phyloP scores from a whole-genome alignment of 2,329 filamentous ascomycete genomes.

The Diaporthe ilicicola region DNA sequence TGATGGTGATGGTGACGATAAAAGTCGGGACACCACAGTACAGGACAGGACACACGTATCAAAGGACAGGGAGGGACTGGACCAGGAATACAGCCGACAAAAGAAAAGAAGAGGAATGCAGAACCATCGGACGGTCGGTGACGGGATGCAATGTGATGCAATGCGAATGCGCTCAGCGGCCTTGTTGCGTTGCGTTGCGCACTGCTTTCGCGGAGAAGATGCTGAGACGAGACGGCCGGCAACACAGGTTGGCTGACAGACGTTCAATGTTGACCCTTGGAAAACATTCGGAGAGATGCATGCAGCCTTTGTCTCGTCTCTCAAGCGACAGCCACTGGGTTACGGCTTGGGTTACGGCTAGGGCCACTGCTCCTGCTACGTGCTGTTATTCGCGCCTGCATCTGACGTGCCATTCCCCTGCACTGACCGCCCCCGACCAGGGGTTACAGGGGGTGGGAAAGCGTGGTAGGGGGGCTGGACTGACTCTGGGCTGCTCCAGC shows the following conservation, averaged over 20 bases:
- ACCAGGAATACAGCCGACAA: conserved; percentile 10
- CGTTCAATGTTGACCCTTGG: conserved; percentile 8
- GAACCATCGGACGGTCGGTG: conserved; percentile 14
- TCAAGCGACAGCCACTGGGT: conserved; percentile 9
- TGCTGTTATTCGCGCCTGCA: conserved; percentile 1
- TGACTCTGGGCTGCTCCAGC: conserved; percentile 5
- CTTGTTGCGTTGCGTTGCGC: background rate
- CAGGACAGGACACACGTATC: background rate
- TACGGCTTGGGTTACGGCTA: background rate
- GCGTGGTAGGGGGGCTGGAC: background rate
- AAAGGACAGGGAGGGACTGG: background rate
- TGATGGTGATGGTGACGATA: background rate
- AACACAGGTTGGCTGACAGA: background rate
- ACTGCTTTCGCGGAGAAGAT: background rate
- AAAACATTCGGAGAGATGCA: conserved; percentile 1
- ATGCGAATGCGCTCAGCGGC: too few species aligned
- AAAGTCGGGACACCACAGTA: background rate
- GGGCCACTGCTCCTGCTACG: background rate
- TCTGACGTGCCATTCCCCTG: conserved; percentile 21
- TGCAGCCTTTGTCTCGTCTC: background rate
- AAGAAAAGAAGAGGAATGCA: conserved; percentile 4
- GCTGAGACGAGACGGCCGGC: conserved; percentile 6
- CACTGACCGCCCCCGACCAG: conserved; percentile 17
- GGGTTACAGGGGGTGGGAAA: background rate
- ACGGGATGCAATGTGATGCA: background rate